Evolutionary conservation across 2,329 filamentous ascomycete genomes (phyloP).

Genomic region (Sarocladium kiliense): DNA sequence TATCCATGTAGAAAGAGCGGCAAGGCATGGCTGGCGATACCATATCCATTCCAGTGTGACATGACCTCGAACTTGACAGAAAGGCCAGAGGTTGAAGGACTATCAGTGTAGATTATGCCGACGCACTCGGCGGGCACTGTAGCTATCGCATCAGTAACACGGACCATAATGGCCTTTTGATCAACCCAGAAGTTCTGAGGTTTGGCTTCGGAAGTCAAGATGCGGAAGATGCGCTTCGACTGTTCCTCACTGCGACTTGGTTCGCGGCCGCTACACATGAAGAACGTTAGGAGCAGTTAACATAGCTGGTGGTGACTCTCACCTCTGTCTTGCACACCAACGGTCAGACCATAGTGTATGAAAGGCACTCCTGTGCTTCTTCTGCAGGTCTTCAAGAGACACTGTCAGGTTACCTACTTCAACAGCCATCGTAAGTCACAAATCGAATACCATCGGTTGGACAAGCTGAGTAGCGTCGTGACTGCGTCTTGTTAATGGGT

Average conservation of each 20-base stretch:
- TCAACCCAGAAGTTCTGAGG: not conserved
- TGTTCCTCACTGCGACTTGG: not conserved
- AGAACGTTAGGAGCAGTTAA: not conserved
- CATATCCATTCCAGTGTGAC: not conserved
- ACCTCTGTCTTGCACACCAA: constrained; percentile 1
- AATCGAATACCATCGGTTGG: too few species aligned
- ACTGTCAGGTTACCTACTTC: constrained; percentile 1
- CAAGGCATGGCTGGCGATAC: not conserved
- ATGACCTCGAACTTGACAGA: constrained; percentile 3
- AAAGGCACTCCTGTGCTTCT: not conserved
- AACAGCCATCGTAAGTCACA: not conserved
- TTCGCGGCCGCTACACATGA: not conserved
- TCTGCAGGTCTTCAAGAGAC: not conserved
- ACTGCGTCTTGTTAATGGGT: not conserved
- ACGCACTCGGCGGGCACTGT: not conserved
- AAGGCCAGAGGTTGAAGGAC: not conserved
- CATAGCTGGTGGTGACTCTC: not conserved
- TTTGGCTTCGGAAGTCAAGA: not conserved
- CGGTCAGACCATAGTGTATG: not conserved
- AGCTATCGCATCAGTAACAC: not conserved
- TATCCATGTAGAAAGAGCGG: not conserved
- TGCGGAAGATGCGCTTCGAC: not conserved
- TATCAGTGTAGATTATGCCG: not conserved
- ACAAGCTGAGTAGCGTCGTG: not conserved
- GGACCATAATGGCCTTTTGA: not conserved